Conservation (phyloP, 2,329 filamentous ascomycete genomes). For the Orbilia blumenaviensis region DNA sequence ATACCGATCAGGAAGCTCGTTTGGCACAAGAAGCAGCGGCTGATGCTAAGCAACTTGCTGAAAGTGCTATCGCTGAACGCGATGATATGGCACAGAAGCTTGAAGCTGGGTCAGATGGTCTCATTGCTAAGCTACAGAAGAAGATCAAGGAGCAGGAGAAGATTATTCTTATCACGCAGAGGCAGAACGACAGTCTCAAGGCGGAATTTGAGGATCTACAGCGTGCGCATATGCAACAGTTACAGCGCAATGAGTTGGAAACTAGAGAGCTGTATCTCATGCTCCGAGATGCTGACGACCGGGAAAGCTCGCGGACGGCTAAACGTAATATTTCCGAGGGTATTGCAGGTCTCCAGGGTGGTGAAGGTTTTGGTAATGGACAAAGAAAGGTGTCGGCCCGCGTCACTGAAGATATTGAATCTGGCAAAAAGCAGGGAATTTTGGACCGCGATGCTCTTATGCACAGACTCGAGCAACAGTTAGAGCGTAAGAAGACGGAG, state of each 20-base stretch:
- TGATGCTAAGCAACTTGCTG: constrained; percentile 89
- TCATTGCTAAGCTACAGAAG: constrained; percentile 90
- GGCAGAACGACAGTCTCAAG: constrained; percentile 87
- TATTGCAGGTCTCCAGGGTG: constrained; percentile 37
- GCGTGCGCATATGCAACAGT: constrained; percentile 70
- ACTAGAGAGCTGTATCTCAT: constrained; percentile 97
- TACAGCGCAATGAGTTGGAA: constrained; percentile 94
- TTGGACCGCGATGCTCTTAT: constrained; percentile 91
- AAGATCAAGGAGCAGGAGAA: constrained; percentile 92
- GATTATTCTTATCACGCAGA: constrained; percentile 85
- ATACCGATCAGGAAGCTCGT: constrained; percentile 93
- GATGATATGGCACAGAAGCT: constrained; percentile 92
- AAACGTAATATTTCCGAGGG: constrained; percentile 49
- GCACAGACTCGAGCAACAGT: constrained; percentile 91
- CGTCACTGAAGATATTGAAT: constrained; percentile 68
- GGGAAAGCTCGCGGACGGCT: constrained; percentile 76
- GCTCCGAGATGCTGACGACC: constrained; percentile 96
- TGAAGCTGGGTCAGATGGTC: constrained; percentile 88
- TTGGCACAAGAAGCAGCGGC: constrained; percentile 91
- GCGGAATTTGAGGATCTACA: constrained; percentile 78
- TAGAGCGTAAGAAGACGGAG: constrained; percentile 96
- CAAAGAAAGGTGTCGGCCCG: constrained; percentile 63
- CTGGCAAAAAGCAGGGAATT: constrained; percentile 85
- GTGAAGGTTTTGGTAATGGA: constrained; percentile 65
- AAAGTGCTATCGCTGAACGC: constrained; percentile 93